phyloP scores from a whole-genome alignment of 75 land plant species.

The Pinus tabuliformis region DNA sequence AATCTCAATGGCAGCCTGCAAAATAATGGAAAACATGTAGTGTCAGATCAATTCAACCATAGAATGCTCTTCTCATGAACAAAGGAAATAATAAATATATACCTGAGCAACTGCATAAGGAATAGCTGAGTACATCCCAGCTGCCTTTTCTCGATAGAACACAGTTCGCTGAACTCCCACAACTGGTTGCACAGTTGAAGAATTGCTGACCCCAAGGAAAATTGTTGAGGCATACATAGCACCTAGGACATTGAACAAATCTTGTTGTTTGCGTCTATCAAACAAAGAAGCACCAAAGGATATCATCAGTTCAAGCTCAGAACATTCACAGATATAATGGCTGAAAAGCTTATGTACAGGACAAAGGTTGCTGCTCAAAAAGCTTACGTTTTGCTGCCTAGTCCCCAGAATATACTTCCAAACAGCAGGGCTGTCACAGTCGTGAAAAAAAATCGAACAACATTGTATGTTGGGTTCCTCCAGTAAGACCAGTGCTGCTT shows the following conservation, averaged over 20 bases:
- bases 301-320: neutral
- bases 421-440: constrained; percentile 50
- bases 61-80: no score
- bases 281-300: neutral
- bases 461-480: constrained; percentile 79
- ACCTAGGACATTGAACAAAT: constrained; percentile 58
- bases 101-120: constrained; percentile 86
- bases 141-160: constrained; percentile 82
- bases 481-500: constrained; percentile 79
- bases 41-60: no score
- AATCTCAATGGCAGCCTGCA: constrained; percentile 78
- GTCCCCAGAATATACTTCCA: constrained; percentile 73
- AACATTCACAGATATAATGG: neutral
- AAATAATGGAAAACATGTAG: neutral
- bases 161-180: constrained; percentile 73
- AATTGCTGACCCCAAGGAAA: constrained; percentile 69
- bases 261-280: constrained; percentile 28
- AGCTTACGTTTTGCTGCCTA: constrained; percentile 48
- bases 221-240: constrained; percentile 60
- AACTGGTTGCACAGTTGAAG: constrained; percentile 62
- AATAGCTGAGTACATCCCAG: constrained; percentile 75
- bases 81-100: neutral
- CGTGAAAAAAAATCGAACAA: constrained; percentile 67
- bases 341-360: neutral
- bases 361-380: no score